Conservation (phyloP, 495 filamentous ascomycete species). For the Podospora fimiseda region DNA sequence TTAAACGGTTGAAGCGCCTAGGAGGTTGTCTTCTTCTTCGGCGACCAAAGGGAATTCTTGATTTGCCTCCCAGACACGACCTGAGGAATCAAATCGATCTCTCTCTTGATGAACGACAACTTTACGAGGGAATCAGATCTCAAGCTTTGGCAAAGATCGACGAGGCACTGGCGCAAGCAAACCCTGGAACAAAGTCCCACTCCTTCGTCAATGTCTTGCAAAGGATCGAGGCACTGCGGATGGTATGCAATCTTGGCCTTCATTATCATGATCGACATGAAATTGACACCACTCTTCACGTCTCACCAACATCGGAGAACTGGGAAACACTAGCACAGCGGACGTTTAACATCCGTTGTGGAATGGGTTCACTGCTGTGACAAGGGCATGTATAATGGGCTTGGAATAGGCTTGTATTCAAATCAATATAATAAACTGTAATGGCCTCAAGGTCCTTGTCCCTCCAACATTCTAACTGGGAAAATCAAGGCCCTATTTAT, state of each 20-base stretch:
- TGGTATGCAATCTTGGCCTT: conserved; percentile 38
- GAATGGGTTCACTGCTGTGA: conserved; percentile 8
- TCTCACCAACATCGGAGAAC: neutral
- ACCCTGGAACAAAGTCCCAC: neutral
- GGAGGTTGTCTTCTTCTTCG: conserved; percentile 30
- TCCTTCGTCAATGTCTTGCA: conserved; percentile 34
- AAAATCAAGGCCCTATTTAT: no score
- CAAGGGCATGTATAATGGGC: no score
- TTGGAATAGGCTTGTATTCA: no score
- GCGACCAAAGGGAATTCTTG: conserved; percentile 29
- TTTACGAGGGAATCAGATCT: conserved; percentile 23
- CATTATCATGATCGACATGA: conserved; percentile 21
- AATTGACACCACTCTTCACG: neutral
- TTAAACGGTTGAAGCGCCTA: conserved; percentile 33
- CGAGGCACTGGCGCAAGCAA: conserved; percentile 8
- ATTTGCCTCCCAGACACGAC: conserved; percentile 27
- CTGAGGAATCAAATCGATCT: conserved; percentile 23
- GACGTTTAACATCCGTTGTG: conserved; percentile 20
- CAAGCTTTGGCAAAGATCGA: conserved; percentile 22
- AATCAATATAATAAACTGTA: no score
- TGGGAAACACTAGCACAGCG: conserved; percentile 21
- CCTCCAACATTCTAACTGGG: no score
- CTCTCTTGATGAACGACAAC: conserved; percentile 19
- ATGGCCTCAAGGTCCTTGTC: no score
- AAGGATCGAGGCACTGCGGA: conserved; percentile 35